Conservation (phyloP, 306 rosid genomes). For the Calophaca sinica region DNA sequence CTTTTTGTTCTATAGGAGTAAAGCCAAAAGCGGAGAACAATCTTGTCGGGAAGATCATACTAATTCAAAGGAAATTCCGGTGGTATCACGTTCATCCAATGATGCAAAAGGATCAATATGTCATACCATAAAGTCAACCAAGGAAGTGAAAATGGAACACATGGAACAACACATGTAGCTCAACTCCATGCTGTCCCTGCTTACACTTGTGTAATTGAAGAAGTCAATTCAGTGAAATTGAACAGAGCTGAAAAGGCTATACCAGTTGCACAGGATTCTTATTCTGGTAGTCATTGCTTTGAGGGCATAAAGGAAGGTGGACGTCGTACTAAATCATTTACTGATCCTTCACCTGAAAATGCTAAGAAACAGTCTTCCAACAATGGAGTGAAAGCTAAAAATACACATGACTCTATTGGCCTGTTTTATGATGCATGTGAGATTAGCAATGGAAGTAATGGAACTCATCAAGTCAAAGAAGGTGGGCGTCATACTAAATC, state of each 20-base stretch:
- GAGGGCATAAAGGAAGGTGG: conserved; percentile 46
- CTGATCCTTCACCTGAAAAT: conserved; percentile 51
- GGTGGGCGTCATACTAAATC: conserved; percentile 37
- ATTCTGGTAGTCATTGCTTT: conserved; percentile 32
- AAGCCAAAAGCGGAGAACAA: conserved; percentile 54
- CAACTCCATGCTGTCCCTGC: conserved; percentile 73
- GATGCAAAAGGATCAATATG: conserved; percentile 63
- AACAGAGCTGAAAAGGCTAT: conserved; percentile 49
- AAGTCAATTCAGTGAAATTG: conserved; percentile 55
- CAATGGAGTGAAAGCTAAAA: conserved; percentile 50
- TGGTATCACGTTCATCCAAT: conserved; percentile 47
- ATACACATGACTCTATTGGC: conserved; percentile 51
- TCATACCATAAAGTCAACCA: conserved; percentile 73
- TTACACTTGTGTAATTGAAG: conserved; percentile 69
- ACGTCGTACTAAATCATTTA: conserved; percentile 32
- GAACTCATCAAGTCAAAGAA: conserved; percentile 45
- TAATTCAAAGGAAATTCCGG: conserved; percentile 46
- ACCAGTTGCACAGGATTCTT: conserved; percentile 46
- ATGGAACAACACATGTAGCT: conserved; percentile 64
- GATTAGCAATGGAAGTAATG: conserved; percentile 55
- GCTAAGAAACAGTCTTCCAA: conserved; percentile 55
- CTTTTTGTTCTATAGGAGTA: conserved; percentile 53
- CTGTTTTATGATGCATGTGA: conserved; percentile 58
- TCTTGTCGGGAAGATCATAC: conserved; percentile 44
- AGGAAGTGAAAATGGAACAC: conserved; percentile 61